Base-by-base conservation (phyloP, 2,329 filamentous ascomycete genomes). In the Colletotrichum camelliae region DNA sequence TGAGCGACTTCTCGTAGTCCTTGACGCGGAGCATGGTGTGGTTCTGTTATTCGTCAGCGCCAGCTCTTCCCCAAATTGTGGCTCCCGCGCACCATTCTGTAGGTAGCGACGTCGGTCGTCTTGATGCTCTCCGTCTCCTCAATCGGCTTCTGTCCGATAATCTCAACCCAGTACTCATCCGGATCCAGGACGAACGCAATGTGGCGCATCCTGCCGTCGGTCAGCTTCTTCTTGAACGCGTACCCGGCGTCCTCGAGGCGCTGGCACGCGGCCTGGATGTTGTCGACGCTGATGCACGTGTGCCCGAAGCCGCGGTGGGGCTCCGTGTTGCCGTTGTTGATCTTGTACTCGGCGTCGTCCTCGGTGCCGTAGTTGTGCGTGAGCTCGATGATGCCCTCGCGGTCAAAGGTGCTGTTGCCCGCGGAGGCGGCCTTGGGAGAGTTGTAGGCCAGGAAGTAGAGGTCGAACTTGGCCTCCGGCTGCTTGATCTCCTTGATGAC, bases 1-100 rank as follows among this genome's bases (percentile, higher is more conserved):
- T 92, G 81, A 96, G 88, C 16, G 93, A 94, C 84, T 91, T 92
- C 82, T 95, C 90, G 29, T 89, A 88, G 79, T 95, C 92, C 87
- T 98, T 98, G 86, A 98, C 94, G 35, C 97, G 94, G 80, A 99
- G 91, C 97, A 98, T 98, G 72, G 94, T 96, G 87, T 97, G 95
- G 86, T 97, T 96, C 92, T 94, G 76, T 12, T 9, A 13, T 16
- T 13, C 12, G 67, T 74, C 43, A 76, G 70, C 29, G 6, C 57
- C 7, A 5, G 16, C 15, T 9, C 7, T 31, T 35, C 8, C 33
- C 33, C 7, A 18, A n/a, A 2, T 33, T 21, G 16, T 16, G 8
- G 4, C 24, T 10, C n/a, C 12, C 6, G 21, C 84, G 69, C 79
- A 90, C 89, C 90, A 93, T 93, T 80, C 94, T 92, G 84, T 98